Conservation (phyloP, 192 early-diverging fungal genomes). For the Podila clonocystis region DNA sequence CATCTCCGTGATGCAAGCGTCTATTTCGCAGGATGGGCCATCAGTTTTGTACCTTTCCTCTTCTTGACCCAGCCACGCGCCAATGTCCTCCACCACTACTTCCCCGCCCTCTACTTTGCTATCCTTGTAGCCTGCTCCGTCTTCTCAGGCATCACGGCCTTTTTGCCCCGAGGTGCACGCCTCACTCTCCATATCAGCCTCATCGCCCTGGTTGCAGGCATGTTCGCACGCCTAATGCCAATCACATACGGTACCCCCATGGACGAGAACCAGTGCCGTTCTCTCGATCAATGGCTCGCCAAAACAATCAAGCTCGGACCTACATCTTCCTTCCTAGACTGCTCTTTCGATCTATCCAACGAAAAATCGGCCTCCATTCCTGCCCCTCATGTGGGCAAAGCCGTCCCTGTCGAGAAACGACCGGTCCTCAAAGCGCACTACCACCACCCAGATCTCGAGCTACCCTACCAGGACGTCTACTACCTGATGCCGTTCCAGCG, state of each 20-base stretch:
- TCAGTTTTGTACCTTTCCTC: slow-evolving; percentile 8
- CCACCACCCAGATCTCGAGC: background rate
- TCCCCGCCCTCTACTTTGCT: slow-evolving; percentile 20
- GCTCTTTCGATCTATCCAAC: background rate
- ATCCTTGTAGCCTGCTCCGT: slow-evolving; percentile 17
- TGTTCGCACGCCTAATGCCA: slow-evolving; percentile 8
- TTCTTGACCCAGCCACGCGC: background rate
- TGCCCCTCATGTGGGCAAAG: background rate
- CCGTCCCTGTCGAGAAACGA: background rate
- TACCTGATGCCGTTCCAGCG: slow-evolving; percentile 27
- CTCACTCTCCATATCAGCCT: background rate
- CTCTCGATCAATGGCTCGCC: slow-evolving; percentile 2
- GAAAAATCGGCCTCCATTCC: background rate
- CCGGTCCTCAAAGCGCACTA: slow-evolving; percentile 11
- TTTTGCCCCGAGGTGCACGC: background rate
- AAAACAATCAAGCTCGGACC: background rate
- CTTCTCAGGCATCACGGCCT: slow-evolving; percentile 2
- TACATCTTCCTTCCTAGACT: background rate
- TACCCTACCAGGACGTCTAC: background rate
- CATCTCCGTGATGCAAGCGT: background rate
- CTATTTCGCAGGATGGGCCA: slow-evolving; percentile 23
- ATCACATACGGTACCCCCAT: slow-evolving; percentile 18
- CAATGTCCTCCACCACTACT: slow-evolving; percentile 11
- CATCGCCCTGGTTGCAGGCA: background rate
- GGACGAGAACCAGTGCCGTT: background rate